Percentiles rank a stretch among this genome's conserved stretches.
Conservation (phyloP, 768 basidiomycete genomes). For the Cubamyces lactineus region DNA sequence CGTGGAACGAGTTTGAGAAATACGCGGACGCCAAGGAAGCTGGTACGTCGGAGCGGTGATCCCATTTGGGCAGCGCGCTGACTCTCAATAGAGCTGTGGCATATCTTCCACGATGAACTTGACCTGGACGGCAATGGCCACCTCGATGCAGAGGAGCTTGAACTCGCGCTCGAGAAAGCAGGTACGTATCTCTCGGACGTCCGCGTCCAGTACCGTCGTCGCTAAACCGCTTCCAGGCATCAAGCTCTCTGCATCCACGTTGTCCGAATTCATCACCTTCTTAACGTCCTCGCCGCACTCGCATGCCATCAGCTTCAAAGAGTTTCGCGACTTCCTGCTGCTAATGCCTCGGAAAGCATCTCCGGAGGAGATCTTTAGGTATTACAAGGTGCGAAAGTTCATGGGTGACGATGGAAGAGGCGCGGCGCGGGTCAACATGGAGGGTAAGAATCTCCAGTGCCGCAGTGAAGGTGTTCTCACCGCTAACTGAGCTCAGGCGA, state of each 20-base stretch:
- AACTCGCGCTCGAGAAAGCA: constrained; percentile 66
- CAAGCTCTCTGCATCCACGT: constrained; percentile 63
- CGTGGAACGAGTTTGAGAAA: constrained; percentile 72
- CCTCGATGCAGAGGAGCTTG: constrained; percentile 67
- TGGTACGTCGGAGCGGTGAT: constrained; percentile 49
- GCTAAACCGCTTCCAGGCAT: constrained; percentile 56
- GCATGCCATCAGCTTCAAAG: constrained; percentile 72
- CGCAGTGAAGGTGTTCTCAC: background rate
- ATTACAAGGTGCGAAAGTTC: constrained; percentile 71
- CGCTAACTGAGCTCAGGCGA: constrained; percentile 54
- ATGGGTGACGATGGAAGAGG: constrained; percentile 78
- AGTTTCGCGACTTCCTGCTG: constrained; percentile 90
- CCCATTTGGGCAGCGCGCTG: background rate
- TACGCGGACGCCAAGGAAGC: constrained; percentile 83
- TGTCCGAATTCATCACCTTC: constrained; percentile 80
- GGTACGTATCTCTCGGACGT: constrained; percentile 47
- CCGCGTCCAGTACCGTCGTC: background rate
- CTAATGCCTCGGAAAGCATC: constrained; percentile 83
- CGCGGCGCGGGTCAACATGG: constrained; percentile 82
- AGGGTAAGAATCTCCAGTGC: constrained; percentile 57
- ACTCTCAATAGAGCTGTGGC: constrained; percentile 73
- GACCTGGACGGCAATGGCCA: constrained; percentile 89
- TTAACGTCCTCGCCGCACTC: constrained; percentile 75
- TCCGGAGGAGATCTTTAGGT: constrained; percentile 82
- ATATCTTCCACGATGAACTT: constrained; percentile 86